These are phyloP conservation scores for Pleomassaria siparia DNA, from an alignment of 2,329 filamentous ascomycete species.

Conservation along the genomic window DNA sequence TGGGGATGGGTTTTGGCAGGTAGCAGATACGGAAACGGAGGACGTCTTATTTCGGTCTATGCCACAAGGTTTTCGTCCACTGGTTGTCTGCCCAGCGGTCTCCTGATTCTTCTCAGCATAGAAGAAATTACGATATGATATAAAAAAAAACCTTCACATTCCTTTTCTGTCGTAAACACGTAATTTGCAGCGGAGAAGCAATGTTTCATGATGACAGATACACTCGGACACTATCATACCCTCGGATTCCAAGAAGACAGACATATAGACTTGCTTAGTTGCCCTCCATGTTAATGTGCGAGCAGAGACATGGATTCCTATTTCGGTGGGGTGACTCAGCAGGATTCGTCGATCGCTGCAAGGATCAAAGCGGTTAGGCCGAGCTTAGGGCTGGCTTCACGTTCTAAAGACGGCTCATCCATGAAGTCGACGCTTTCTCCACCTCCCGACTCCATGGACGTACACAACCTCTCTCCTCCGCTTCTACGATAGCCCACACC, in stretches of 20 bases:
- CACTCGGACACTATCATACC: no score
- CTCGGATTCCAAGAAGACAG: no score
- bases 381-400: constrained; percentile 5
- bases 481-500: constrained; percentile 5
- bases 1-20: background rate
- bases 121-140: constrained; percentile 1
- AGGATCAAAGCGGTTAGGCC: constrained; percentile 11
- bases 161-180: no score
- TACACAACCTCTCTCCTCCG: background rate
- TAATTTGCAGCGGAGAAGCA: no score
- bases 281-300: no score
- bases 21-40: constrained; percentile 8
- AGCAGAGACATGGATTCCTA: no score
- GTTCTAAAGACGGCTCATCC: constrained; percentile 1
- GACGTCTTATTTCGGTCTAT: constrained; percentile 7
- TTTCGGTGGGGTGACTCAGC: background rate
- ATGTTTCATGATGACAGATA: no score
- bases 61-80: constrained; percentile 10
- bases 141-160: background rate
- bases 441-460: constrained; percentile 8
- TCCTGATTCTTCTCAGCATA: background rate
- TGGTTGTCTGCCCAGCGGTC: background rate
- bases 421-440: background rate
- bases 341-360: constrained; percentile 5
- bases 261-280: no score